Percentiles rank a stretch among this genome's conserved stretches.
phyloP scores from a whole-genome alignment of 371 early-diverging fungal genomes.

The Mucor irregularis region DNA sequence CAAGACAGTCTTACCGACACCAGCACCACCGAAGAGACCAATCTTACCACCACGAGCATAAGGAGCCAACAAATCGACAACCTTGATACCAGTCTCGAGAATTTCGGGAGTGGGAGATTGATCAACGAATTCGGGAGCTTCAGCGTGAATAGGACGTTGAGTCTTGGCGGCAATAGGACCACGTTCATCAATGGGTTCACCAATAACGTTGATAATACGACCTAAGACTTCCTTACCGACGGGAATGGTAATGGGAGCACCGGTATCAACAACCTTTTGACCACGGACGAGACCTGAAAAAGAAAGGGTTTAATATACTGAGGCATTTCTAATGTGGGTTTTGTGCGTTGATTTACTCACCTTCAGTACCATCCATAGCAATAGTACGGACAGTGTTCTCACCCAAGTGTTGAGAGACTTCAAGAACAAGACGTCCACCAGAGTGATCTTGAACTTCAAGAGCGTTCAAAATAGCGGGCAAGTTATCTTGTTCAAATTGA shows the following conservation, averaged over 20 bases:
- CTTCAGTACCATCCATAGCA: constrained; percentile 91
- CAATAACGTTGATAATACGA: constrained; percentile 97
- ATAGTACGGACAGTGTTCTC: constrained; percentile 97
- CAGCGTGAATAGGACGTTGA: constrained; percentile 82
- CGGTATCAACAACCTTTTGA: constrained; percentile 90
- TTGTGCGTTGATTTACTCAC: constrained; percentile 1
- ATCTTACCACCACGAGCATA: constrained; percentile 98
- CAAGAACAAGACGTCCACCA: constrained; percentile 84
- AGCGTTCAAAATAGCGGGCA: constrained; percentile 94
- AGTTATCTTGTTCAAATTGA: constrained; percentile 86
- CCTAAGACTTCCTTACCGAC: constrained; percentile 93
- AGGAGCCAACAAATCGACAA: constrained; percentile 97
- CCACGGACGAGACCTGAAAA: constrained; percentile 92
- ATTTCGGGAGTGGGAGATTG: constrained; percentile 94
- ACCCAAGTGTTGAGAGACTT: constrained; percentile 94
- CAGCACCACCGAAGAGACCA: constrained; percentile 97
- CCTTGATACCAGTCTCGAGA: constrained; percentile 98
- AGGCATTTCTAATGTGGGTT: neutral
- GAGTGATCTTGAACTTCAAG: constrained; percentile 84
- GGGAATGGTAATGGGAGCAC: constrained; percentile 89
- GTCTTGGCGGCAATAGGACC: constrained; percentile 91
- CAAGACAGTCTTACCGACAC: constrained; percentile 98
- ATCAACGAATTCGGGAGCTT: constrained; percentile 91
- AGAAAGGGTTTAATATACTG: neutral
- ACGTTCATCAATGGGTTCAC: constrained; percentile 94